phyloP scores from a whole-genome alignment of 169 alveolate genomes.

The Neospora caninum region DNA sequence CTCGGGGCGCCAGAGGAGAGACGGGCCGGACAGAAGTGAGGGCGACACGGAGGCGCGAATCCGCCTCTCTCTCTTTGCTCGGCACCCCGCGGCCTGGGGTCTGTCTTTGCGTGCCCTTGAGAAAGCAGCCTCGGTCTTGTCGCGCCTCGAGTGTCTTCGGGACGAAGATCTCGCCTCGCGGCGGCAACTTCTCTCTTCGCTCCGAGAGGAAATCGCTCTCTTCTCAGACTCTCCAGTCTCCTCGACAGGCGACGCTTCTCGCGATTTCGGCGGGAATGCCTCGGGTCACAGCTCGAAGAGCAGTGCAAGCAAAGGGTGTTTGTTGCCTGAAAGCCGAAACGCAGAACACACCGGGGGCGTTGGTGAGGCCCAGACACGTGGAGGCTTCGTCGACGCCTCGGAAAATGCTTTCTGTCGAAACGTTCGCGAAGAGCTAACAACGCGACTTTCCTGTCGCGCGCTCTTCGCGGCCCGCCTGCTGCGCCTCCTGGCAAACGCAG shows the following conservation, averaged over 20 bases:
- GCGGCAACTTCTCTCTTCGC: neutral
- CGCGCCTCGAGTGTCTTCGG: neutral
- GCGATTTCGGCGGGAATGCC: no score
- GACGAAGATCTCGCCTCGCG: neutral
- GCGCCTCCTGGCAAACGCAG: conserved; percentile 8
- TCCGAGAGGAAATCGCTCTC: no score
- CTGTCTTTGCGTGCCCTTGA: conserved; percentile 15
- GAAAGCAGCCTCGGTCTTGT: neutral
- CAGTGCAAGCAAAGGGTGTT: no score
- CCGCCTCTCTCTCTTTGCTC: neutral
- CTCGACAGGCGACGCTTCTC: no score
- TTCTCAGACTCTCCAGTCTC: no score
- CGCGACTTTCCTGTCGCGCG: neutral
- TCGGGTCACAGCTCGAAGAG: no score
- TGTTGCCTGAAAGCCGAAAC: no score
- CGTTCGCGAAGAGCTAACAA: neutral
- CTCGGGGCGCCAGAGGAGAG: no score
- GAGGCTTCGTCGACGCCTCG: no score
- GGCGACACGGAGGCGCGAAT: neutral
- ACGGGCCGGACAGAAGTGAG: neutral
- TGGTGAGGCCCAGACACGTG: no score
- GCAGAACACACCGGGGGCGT: no score
- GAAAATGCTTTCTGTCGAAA: no score
- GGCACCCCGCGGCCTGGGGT: conserved; percentile 30
- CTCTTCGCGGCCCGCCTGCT: conserved; percentile 29